Base-by-base conservation (phyloP, 495 filamentous ascomycete genomes). In the Aspergillus olivimuriae region DNA sequence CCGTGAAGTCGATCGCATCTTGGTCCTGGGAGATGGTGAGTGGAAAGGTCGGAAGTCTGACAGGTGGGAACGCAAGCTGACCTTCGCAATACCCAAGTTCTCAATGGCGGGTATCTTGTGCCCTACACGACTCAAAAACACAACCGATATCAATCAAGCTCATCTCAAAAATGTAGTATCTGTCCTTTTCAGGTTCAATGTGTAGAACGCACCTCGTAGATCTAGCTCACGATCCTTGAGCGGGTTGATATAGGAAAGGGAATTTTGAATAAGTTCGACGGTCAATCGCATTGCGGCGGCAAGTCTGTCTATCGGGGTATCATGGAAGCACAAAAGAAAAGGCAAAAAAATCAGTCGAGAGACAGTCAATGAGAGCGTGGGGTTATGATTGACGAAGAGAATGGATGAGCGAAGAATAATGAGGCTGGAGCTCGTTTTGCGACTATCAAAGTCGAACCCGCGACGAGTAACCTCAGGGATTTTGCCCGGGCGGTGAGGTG, bases 51-150 rank as follows among this genome's bases (percentile, higher is more conserved):
- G 1, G 2, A 5, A 9, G 14, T 14, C 15, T 16, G 4, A n/a
- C 7, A 37, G 4, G 17, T 39, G 39, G 39, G 17, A 41, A 21
- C 17, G 16, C 17, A 30, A 14, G 26, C 1, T 32, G 14, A 95
- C 90, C 50, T 87, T 89, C 43, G 92, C 91, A 63, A 90, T 84
- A 75, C 92, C 94, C 66, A 99, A 64, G 62, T 99, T 99, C 79
- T 99, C 94, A 72, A 97, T 96, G 17, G 84, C 77, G 56, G 92
- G 88, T 58, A 99, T 96, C 70, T 94, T 89, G 70, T 96, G 94
- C 66, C 92, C 92, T 97, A 78, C 73, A 82, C 60, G 60, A 65
- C 61, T 57, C 56, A 59, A 63, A 61, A 53, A 49, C 64, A 59
- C 70, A 71, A 58, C 70, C 72, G 81, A 80, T 86, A 87, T 90